Evolutionary conservation across 116 monocot genomes (phyloP).

Genomic region (Cymodocea nodosa): DNA sequence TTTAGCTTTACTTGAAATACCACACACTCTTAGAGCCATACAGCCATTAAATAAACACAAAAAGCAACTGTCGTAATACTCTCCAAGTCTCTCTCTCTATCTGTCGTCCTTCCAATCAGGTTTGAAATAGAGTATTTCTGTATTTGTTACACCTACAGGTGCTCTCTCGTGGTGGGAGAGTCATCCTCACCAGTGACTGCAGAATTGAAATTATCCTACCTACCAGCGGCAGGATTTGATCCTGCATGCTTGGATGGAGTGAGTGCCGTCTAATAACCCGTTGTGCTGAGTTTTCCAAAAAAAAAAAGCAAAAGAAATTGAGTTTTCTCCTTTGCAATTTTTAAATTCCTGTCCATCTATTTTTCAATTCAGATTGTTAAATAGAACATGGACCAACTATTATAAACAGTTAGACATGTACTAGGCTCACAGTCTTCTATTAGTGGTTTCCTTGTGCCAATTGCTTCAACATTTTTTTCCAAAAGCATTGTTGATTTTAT

Average conservation of each 20-base stretch:
- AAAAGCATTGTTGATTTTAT: constrained; percentile 1
- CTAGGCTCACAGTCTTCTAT: no score
- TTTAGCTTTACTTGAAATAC: not conserved
- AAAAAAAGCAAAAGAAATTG: no score
- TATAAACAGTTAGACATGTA: no score
- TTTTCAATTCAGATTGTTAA: no score
- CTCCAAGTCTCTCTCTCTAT: not conserved
- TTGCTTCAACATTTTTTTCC: not conserved
- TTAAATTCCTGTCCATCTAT: no score
- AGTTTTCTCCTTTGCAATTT: no score
- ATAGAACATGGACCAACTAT: no score
- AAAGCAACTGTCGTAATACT: not conserved
- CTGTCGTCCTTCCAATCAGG: not conserved
- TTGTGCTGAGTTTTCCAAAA: no score
- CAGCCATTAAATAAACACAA: not conserved
- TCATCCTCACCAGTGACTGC: not conserved
- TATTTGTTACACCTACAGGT: not conserved
- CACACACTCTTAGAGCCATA: not conserved
- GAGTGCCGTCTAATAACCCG: no score
- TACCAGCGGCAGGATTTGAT: no score
- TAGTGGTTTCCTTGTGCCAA: not conserved
- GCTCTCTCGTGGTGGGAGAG: not conserved
- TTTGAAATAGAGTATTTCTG: not conserved
- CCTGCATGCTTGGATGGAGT: no score
- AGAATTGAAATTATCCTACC: no score